phyloP scores from a whole-genome alignment of 140 eudicot species.

The Erigeron philadelphicus region DNA sequence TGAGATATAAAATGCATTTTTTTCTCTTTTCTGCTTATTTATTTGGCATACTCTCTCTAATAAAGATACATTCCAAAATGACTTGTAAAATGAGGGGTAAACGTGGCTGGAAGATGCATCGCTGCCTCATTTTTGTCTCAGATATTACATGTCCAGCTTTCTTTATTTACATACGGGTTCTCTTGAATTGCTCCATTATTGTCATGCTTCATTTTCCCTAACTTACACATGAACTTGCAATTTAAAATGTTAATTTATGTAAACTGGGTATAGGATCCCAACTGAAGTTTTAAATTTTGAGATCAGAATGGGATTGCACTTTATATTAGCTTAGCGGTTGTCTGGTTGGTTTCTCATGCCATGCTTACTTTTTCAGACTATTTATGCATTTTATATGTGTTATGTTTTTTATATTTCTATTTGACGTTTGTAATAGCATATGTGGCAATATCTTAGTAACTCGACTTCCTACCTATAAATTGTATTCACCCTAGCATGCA shows the following conservation, averaged over 20 bases:
- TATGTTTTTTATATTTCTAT: not conserved
- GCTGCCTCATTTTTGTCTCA: not conserved
- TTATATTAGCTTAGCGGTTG: not conserved
- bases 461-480: not conserved
- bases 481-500: not conserved
- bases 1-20: not conserved
- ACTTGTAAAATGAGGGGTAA: not conserved
- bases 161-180: not conserved
- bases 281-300: not conserved
- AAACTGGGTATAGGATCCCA: not conserved
- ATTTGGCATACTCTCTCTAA: not conserved
- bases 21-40: conserved; percentile 11
- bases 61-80: not conserved
- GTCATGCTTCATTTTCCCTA: not conserved
- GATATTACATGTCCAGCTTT: not conserved
- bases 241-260: not conserved
- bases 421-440: not conserved
- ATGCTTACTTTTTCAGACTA: not conserved
- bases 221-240: not conserved
- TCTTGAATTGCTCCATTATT: not conserved
- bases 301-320: not conserved
- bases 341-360: conserved; percentile 13
- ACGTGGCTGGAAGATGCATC: not conserved
- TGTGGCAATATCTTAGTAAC: not conserved
- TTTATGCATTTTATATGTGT: not conserved